These are phyloP conservation scores for Scheffersomyces stipitis DNA, from an alignment of 805 yeast genomes.

Conservation along the genomic window DNA sequence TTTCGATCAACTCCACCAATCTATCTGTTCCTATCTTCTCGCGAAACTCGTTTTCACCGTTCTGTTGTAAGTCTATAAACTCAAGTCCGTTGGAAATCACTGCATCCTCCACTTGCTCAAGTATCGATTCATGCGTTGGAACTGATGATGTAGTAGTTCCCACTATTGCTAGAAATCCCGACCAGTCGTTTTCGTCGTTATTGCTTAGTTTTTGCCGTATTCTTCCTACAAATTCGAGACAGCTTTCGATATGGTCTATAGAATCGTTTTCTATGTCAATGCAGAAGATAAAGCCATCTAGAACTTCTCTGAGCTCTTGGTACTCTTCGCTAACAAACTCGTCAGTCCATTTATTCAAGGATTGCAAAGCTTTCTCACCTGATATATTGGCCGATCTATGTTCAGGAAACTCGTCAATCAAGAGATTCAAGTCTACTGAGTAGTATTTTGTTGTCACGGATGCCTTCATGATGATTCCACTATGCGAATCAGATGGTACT, in stretches of 20 bases:
- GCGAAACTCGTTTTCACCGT: constrained; percentile 39
- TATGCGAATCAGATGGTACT: constrained; percentile 19
- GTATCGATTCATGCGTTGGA: constrained; percentile 5
- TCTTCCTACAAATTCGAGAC: constrained; percentile 14
- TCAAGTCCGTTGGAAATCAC: constrained; percentile 42
- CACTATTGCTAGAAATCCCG: constrained; percentile 36
- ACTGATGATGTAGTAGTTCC: constrained; percentile 18
- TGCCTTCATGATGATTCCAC: constrained; percentile 30
- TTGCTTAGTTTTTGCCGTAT: constrained; percentile 11
- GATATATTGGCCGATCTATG: background rate
- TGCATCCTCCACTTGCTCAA: constrained; percentile 38
- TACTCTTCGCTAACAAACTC: constrained; percentile 41
- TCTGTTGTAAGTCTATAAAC: constrained; percentile 31
- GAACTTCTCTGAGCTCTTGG: constrained; percentile 43
- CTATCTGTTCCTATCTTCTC: constrained; percentile 46
- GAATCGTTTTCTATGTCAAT: constrained; percentile 25
- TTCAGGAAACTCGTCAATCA: constrained; percentile 40
- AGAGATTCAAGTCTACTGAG: constrained; percentile 23
- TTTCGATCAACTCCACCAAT: constrained; percentile 46
- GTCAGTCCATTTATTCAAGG: constrained; percentile 33
- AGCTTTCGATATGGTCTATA: constrained; percentile 13
- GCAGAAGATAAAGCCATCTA: constrained; percentile 48
- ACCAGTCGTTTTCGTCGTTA: constrained; percentile 8
- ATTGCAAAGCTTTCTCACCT: constrained; percentile 8
- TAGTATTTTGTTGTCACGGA: constrained; percentile 33